Conservation (phyloP, 2,329 filamentous ascomycete genomes). For the Orbilia javanica region DNA sequence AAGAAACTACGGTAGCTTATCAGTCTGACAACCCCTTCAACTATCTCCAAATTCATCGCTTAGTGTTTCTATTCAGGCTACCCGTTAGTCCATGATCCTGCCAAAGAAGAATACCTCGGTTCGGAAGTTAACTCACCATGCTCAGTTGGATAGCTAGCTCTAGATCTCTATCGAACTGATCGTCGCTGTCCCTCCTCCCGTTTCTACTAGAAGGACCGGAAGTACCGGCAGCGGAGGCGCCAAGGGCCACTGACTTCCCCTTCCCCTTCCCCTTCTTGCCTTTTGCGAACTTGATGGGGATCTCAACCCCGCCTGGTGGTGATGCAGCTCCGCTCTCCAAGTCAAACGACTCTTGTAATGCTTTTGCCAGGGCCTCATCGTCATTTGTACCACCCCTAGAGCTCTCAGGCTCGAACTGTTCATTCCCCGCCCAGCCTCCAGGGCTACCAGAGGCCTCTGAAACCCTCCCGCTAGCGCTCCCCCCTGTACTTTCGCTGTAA, state of each 20-base stretch:
- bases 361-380: constrained; percentile 51
- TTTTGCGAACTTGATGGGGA: constrained; percentile 69
- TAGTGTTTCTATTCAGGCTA: background rate
- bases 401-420: background rate
- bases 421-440: background rate
- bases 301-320: constrained; percentile 69
- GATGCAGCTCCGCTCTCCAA: constrained; percentile 67
- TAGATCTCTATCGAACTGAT: constrained; percentile 70
- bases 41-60: background rate
- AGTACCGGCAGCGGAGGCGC: constrained; percentile 1
- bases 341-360: constrained; percentile 48
- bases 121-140: constrained; percentile 67
- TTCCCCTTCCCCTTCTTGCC: constrained; percentile 67
- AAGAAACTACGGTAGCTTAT: background rate
- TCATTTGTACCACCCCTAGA: constrained; percentile 19
- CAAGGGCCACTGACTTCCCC: constrained; percentile 51
- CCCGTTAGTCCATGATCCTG: background rate
- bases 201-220: background rate
- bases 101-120: constrained; percentile 62
- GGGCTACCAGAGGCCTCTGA: constrained; percentile 20
- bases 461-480: constrained; percentile 11
- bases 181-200: constrained; percentile 59
- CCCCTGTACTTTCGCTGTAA: constrained; percentile 40
- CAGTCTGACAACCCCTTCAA: constrained; percentile 9
- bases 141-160: constrained; percentile 74